A percentile compares a stretch with the other conserved stretches of the same genome.
Conservation (phyloP, 768 basidiomycete genomes). For the Terana coerulea region DNA sequence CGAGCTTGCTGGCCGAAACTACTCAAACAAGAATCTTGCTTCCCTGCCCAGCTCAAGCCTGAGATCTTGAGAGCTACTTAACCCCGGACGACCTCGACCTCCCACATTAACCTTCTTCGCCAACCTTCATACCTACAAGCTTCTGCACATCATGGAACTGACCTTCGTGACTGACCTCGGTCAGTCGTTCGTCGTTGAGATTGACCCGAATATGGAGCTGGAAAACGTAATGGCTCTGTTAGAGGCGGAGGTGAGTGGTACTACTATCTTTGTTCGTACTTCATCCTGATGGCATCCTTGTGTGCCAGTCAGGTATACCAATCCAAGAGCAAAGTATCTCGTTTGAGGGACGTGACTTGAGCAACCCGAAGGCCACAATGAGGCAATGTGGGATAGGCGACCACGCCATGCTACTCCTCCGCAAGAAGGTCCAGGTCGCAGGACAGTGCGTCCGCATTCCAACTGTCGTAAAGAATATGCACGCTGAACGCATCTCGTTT, state of each 20-base stretch:
- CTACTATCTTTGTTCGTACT: neutral
- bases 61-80: constrained; percentile 4
- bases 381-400: constrained; percentile 58
- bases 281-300: no score
- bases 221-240: constrained; percentile 90
- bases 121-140: constrained; percentile 1
- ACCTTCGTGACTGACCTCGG: constrained; percentile 72
- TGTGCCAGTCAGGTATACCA: constrained; percentile 72
- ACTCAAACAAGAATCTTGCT: neutral
- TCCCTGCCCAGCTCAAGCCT: no score
- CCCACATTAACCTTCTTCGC: neutral
- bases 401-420: constrained; percentile 62
- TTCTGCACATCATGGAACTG: constrained; percentile 48
- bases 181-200: constrained; percentile 66
- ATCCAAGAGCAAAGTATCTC: constrained; percentile 69
- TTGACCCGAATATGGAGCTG: constrained; percentile 87
- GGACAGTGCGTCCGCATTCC: constrained; percentile 33
- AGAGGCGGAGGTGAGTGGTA: constrained; percentile 86
- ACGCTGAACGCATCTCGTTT: neutral
- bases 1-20: neutral
- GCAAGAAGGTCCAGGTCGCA: constrained; percentile 53
- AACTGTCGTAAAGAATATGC: neutral
- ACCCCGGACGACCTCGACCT: neutral
- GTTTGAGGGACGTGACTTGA: constrained; percentile 62
- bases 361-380: constrained; percentile 65